Conservation (phyloP, 352 stramenopile genomes). For the Pythium scleroteichum region DNA sequence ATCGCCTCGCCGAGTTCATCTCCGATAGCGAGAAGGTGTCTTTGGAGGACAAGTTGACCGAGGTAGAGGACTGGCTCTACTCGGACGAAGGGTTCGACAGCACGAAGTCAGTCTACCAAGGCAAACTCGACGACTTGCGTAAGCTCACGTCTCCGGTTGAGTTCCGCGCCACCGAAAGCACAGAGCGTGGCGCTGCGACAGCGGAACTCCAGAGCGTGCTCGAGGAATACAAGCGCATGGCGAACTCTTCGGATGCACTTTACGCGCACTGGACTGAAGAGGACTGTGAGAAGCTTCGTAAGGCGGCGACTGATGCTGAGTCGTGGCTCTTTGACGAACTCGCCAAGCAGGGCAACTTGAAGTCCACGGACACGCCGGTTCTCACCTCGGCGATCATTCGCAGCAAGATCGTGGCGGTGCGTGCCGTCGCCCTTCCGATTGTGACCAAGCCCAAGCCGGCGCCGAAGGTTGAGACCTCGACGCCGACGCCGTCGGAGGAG, state of each 20-base stretch:
- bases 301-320: slow-evolving; percentile 87
- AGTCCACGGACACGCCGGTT: slow-evolving; percentile 87
- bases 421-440: slow-evolving; percentile 90
- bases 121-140: slow-evolving; percentile 95
- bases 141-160: slow-evolving; percentile 93
- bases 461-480: slow-evolving; percentile 73
- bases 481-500: slow-evolving; percentile 33
- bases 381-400: slow-evolving; percentile 91
- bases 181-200: slow-evolving; percentile 86
- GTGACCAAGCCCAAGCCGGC: slow-evolving; percentile 96
- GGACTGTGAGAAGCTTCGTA: slow-evolving; percentile 93
- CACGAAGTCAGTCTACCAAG: slow-evolving; percentile 96
- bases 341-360: slow-evolving; percentile 91
- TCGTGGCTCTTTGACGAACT: slow-evolving; percentile 97
- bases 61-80: slow-evolving; percentile 99
- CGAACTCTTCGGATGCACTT: slow-evolving; percentile 91
- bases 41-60: slow-evolving; percentile 89
- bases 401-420: slow-evolving; percentile 90
- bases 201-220: slow-evolving; percentile 91
- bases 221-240: slow-evolving; percentile 95
- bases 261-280: slow-evolving; percentile 97
- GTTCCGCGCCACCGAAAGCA: slow-evolving; percentile 90
- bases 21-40: slow-evolving; percentile 87
- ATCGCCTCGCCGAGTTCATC: slow-evolving; percentile 84
- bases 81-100: slow-evolving; percentile 98